Evolutionary conservation across 1,139 yeast species (phyloP).

Genomic region (Protomyces macrosporus): DNA sequence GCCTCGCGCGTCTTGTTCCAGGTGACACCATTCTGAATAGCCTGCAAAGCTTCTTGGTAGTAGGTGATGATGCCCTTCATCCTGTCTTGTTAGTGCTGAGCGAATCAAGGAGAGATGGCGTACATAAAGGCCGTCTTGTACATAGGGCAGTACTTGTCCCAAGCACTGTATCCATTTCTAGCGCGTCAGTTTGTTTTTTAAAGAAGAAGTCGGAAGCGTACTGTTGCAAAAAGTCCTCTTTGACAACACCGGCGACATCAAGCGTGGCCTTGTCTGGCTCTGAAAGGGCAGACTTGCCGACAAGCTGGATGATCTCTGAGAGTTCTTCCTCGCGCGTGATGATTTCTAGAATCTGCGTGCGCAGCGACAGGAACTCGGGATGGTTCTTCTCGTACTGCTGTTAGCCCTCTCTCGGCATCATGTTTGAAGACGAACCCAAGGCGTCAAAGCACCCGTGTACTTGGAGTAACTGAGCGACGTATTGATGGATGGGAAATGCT

Average conservation of each 20-base stretch:
- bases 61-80: slow-evolving; percentile 89
- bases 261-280: slow-evolving; percentile 94
- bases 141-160: slow-evolving; percentile 98
- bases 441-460: slow-evolving; percentile 79
- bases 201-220: background rate
- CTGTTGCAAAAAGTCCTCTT: slow-evolving; percentile 98
- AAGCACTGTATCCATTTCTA: slow-evolving; percentile 85
- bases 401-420: background rate
- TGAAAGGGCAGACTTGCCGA: slow-evolving; percentile 95
- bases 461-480: slow-evolving; percentile 94
- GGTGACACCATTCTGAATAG: slow-evolving; percentile 71
- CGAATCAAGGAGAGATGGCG: background rate
- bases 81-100: background rate
- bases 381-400: slow-evolving; percentile 62
- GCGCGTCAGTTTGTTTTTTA: background rate
- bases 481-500: slow-evolving; percentile 98
- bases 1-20: slow-evolving; percentile 90
- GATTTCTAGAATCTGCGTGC: slow-evolving; percentile 90
- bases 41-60: slow-evolving; percentile 96
- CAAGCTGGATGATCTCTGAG: slow-evolving; percentile 98
- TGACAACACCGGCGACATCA: slow-evolving; percentile 84
- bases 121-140: slow-evolving; percentile 96
- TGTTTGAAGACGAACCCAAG: slow-evolving; percentile 43
- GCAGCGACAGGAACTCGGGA: slow-evolving; percentile 84
- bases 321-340: slow-evolving; percentile 86